Evolutionary conservation across 2,329 filamentous ascomycete species (phyloP), one percentile per base, ranked within the genome.

Genomic region (Pseudogymnoascus sp.): DNA sequence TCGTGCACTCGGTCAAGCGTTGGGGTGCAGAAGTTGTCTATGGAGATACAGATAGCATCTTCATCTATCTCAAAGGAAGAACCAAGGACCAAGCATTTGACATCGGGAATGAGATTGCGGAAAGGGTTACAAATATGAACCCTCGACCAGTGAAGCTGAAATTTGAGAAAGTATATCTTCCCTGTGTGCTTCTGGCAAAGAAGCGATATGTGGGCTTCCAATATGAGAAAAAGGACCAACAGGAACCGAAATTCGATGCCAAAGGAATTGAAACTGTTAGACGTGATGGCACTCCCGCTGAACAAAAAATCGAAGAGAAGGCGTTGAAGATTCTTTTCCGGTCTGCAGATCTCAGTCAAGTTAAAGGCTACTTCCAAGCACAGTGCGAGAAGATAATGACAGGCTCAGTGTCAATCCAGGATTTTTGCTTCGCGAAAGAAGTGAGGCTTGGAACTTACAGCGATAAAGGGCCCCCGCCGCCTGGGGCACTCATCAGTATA

Each of bases 131-230:
- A 0, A 84, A 91, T 62, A 88, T 90, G 78, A 99, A 97, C 71
- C 95, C 94, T 1, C 84, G 88, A 1, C 94, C 94, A 0, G 80
- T 99, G 68, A 97, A 96, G 75, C 87, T 99, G 66, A 97, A 97
- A 73, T 97, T 99, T 69, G 94, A 99, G 73, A 99, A 99, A 70
- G 93, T 99, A 1, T 99, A 99, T 75, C 90, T 96, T 67, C 94
- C 95, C 0, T 97, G 93, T 72, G 86, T 97, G 0, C 81, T 99
- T 4, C 82, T 99, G 0, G 92, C 95, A 16, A 99, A 99, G 78
- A 99, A 99, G 73, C 89, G 94, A 63, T 99, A 99, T 70, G 95
- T 97, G 3, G 95, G 95, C 5, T 97, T 96, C 80, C 97, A 96
- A 73, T 99, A 95, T 76, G 94, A 99, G 72, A 84, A 81, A 67